phyloP scores from a whole-genome alignment of 2,329 filamentous ascomycete species.

The Aspergillus luchuensis region DNA sequence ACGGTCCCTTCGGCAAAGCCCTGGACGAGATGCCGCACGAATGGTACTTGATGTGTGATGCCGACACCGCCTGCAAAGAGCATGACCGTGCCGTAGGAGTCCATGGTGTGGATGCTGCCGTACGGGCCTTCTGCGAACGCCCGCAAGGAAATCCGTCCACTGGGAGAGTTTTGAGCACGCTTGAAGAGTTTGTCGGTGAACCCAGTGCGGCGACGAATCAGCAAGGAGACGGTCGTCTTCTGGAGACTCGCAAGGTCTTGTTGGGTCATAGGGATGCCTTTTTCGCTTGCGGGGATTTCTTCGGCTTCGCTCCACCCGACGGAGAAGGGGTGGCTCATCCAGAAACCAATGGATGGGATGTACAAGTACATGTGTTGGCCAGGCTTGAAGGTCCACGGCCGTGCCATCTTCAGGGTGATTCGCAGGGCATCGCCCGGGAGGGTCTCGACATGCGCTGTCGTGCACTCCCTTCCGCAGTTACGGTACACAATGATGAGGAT shows the following conservation, averaged over 20 bases:
- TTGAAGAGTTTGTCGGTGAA: constrained; percentile 82
- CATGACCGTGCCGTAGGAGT: constrained; percentile 88
- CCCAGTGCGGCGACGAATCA: constrained; percentile 84
- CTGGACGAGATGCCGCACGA: constrained; percentile 74
- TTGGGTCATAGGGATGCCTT: constrained; percentile 47
- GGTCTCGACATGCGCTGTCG: constrained; percentile 66
- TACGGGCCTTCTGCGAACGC: constrained; percentile 91
- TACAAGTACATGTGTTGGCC: constrained; percentile 77
- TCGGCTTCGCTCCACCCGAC: constrained; percentile 71
- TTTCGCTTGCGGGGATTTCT: constrained; percentile 47
- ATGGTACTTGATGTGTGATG: constrained; percentile 92
- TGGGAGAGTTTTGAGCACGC: constrained; percentile 60
- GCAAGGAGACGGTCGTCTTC: constrained; percentile 69
- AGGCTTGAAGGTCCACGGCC: constrained; percentile 65
- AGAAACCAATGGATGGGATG: constrained; percentile 65
- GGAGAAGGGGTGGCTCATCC: constrained; percentile 78
- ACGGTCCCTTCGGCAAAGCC: constrained; percentile 71
- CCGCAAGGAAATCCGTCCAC: constrained; percentile 61
- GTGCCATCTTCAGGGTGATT: constrained; percentile 70
- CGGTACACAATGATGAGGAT: constrained; percentile 65
- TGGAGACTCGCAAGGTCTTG: constrained; percentile 55
- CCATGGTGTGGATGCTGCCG: constrained; percentile 76
- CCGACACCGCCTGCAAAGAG: constrained; percentile 91
- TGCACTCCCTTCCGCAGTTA: constrained; percentile 63
- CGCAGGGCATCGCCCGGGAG: constrained; percentile 70